phyloP scores from a whole-genome alignment of 202 grass and related monocot genomes.

The Carex sylvatica region DNA sequence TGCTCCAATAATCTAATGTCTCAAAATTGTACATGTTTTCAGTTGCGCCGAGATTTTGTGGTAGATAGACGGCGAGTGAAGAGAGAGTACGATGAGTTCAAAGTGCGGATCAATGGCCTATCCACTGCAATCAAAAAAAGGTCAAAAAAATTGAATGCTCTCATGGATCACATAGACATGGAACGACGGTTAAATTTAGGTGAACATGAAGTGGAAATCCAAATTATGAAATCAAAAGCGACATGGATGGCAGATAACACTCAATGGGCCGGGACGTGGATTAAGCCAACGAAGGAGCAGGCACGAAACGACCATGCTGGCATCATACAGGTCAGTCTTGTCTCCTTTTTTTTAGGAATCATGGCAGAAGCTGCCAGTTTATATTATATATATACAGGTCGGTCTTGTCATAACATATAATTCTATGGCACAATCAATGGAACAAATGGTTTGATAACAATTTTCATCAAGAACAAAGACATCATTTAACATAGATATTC shows the following conservation, averaged over 20 bases:
- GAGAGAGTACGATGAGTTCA: constrained; percentile 80
- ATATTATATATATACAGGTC: too few species aligned
- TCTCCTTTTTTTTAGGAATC: too few species aligned
- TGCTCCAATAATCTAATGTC: background rate
- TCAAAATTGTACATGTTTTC: background rate
- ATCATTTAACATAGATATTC: background rate
- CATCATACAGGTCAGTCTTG: constrained; percentile 51
- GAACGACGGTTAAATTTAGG: background rate
- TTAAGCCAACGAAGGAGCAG: constrained; percentile 45
- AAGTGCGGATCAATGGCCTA: constrained; percentile 45
- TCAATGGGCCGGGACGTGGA: constrained; percentile 60
- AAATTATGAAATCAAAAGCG: constrained; percentile 14
- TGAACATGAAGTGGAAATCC: constrained; percentile 5
- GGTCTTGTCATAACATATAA: background rate
- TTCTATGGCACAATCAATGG: background rate
- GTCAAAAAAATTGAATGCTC: constrained; percentile 38
- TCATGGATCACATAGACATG: constrained; percentile 13
- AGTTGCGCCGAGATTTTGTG: constrained; percentile 54
- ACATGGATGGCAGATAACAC: constrained; percentile 57
- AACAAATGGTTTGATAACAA: background rate
- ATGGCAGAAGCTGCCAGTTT: too few species aligned
- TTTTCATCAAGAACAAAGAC: background rate
- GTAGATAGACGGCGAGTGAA: constrained; percentile 58
- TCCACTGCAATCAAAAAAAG: constrained; percentile 43
- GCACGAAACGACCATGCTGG: constrained; percentile 69